Evolutionary conservation across 768 basidiomycete species (phyloP), one percentile per base, ranked within the genome.

Genomic region (Trametes villosa): DNA sequence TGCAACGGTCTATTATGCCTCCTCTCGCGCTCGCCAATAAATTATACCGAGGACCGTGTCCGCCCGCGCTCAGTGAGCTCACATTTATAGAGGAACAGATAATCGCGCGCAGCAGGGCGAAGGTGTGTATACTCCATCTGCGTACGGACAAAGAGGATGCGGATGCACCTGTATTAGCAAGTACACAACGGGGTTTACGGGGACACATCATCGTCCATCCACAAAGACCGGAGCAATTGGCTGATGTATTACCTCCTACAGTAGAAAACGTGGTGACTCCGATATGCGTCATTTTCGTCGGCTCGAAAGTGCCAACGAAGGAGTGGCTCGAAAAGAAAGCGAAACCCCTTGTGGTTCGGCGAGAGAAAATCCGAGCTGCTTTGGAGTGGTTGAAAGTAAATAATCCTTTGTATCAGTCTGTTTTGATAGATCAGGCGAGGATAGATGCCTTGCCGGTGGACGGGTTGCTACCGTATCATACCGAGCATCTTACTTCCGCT

Each of bases 171-270:
- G 40, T 41, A 6, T n/a, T 41, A 9, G 15, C 40, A 41, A 47
- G 27, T 17, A 55, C 20, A 13, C 77, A 81, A 55, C 50, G 74
- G 3, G 78, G 71, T 0, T 15, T 79, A 12, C 65, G 66, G 50
- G 81, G 81, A 0, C 73, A 80, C 62, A 67, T 78, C 9, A 77
- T 82, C 20, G 70, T 79, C 2, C 78, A 75, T 67, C 79, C 77
- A 3, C 78, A 80, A 54, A 40, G 64, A 7, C 72, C 76, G 2
- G 66, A 68, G 1, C 42, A 51, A 1, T 53, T 79, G 7, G 69
- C 71, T 0, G 29, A 31, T 0, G 13, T 77, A 0, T 56, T 82
- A 1, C 81, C 79, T 0, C 79, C 76, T 0, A 45, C 71, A 4
- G 41, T 80, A 1, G 69, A 73, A 9, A 77, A 79, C 0, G 69